Conservation (phyloP, 2,329 filamentous ascomycete species). For the Cryphonectria naterciae region DNA sequence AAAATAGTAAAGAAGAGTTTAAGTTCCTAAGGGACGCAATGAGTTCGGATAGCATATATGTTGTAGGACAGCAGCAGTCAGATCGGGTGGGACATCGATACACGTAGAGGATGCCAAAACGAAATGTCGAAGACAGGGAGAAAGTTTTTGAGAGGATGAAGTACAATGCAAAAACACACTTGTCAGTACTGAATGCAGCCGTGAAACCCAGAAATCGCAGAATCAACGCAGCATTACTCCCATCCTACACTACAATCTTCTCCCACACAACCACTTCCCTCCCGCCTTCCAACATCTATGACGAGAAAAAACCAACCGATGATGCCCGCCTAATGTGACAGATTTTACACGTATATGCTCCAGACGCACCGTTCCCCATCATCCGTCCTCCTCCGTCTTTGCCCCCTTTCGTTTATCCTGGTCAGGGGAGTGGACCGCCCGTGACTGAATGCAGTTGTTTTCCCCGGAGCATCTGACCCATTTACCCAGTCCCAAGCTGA, state of each 20-base stretch:
- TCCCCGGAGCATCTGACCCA: conserved; percentile 4
- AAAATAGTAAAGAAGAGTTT: background rate
- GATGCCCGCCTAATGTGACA: conserved; percentile 50
- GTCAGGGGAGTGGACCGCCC: conserved; percentile 6
- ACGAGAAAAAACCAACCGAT: conserved; percentile 40
- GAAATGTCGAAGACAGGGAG: background rate
- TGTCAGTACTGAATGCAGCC: conserved; percentile 26
- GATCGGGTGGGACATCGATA: background rate
- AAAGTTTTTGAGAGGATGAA: background rate
- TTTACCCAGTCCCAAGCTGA: conserved; percentile 18
- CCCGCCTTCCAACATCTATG: conserved; percentile 46
- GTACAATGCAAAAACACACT: conserved; percentile 12
- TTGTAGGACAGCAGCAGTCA: background rate
- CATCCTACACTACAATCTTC: conserved; percentile 49
- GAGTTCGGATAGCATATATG: background rate
- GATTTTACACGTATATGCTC: conserved; percentile 54
- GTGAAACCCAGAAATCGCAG: conserved; percentile 26
- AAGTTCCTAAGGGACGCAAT: background rate
- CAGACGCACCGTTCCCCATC: conserved; percentile 19
- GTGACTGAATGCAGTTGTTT: conserved; percentile 23
- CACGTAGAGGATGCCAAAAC: background rate
- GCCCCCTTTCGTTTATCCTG: conserved; percentile 20
- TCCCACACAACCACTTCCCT: conserved; percentile 32
- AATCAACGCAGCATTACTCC: conserved; percentile 33
- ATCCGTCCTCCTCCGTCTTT: conserved; percentile 32